A percentile compares a stretch with the other conserved stretches of the same genome.
Conservation (phyloP, 805 yeast species). For the Yamadazyma tumulicola region DNA sequence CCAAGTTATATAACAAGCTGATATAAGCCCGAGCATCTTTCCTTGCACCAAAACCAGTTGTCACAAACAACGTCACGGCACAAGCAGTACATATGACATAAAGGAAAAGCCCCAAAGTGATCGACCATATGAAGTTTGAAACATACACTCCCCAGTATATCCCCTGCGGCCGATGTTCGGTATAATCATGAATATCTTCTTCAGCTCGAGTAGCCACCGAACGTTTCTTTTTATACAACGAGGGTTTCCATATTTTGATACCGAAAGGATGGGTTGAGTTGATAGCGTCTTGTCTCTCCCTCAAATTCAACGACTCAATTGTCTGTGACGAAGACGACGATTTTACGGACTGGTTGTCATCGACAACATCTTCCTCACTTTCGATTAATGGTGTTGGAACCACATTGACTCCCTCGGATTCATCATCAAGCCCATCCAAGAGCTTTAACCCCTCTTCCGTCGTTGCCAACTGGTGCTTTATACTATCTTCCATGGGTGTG, state of each 20-base stretch:
- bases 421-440: conserved; percentile 14
- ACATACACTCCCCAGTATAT: conserved; percentile 56
- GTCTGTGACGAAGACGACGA: conserved; percentile 44
- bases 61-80: conserved; percentile 42
- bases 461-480: conserved; percentile 14
- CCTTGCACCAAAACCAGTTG: conserved; percentile 41
- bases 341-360: conserved; percentile 22
- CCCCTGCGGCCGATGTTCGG: conserved; percentile 24
- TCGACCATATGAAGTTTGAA: conserved; percentile 71
- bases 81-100: conserved; percentile 50
- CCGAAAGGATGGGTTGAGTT: conserved; percentile 98
- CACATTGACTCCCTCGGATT: conserved; percentile 9
- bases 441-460: conserved; percentile 22
- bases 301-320: conserved; percentile 77
- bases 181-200: conserved; percentile 84
- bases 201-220: conserved; percentile 91
- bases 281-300: conserved; percentile 94
- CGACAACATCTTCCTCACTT: conserved; percentile 13
- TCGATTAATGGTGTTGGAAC: conserved; percentile 14
- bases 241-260: conserved; percentile 98
- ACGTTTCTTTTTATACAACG: conserved; percentile 86
- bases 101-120: conserved; percentile 66
- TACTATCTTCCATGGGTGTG: conserved; percentile 7
- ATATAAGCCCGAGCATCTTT: conserved; percentile 61
- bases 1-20: conserved; percentile 55